phyloP scores from a whole-genome alignment of 176 grass and related monocot species.

The Paspalum vaginatum region DNA sequence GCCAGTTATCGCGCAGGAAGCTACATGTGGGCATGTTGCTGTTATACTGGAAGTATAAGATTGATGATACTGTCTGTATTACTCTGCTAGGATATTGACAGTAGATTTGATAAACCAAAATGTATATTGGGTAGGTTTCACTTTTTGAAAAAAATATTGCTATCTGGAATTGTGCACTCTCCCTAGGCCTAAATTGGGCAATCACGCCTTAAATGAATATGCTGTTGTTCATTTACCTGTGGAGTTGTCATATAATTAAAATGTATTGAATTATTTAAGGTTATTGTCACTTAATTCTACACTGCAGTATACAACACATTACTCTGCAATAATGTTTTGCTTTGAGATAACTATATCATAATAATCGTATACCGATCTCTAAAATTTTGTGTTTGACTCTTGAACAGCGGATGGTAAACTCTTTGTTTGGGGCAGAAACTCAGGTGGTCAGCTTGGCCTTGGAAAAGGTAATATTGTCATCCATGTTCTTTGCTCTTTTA shows the following conservation, averaged over 20 bases:
- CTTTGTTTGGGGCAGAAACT: slow-evolving; percentile 91
- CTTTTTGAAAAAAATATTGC: not conserved
- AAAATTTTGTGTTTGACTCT: slow-evolving; percentile 29
- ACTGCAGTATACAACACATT: not conserved
- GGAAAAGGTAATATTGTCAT: slow-evolving; percentile 75
- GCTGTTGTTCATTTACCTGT: not conserved
- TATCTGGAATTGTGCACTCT: slow-evolving; percentile 12
- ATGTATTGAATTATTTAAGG: slow-evolving; percentile 12
- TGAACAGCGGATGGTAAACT: slow-evolving; percentile 70
- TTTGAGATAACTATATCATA: slow-evolving; percentile 5
- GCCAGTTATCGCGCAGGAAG: not conserved
- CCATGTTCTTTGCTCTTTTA: slow-evolving; percentile 23
- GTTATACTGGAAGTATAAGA: not conserved
- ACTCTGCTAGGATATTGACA: not conserved
- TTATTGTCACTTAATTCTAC: not conserved
- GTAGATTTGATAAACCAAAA: not conserved
- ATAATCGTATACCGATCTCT: slow-evolving; percentile 4
- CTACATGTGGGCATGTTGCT: not conserved
- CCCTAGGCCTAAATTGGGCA: not conserved
- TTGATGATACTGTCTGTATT: not conserved
- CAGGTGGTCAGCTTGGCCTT: slow-evolving; percentile 94
- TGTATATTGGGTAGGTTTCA: not conserved
- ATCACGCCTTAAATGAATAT: not conserved
- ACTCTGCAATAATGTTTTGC: not conserved
- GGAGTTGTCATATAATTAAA: not conserved